Conservation (phyloP, 1,284 basidiomycete species). For the Trametes versicolor region DNA sequence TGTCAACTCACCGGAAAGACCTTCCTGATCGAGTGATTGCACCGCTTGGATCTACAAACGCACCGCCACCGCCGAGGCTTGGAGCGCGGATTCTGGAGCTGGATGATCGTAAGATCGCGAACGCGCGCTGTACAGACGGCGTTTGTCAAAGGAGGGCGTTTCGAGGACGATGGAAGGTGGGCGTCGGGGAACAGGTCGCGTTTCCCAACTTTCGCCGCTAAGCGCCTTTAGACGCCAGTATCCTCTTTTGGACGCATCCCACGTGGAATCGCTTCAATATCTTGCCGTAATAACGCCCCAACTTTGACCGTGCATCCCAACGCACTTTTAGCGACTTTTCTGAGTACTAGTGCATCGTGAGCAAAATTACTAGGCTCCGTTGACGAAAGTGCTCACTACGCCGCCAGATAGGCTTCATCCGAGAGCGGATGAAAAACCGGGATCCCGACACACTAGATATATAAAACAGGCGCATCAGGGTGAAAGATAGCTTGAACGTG, state of each 20-base stretch:
- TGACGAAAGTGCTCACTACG: too few relatives aligned
- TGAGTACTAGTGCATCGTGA: too few relatives aligned
- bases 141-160: not conserved
- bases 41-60: conserved; percentile 30
- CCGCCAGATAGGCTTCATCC: too few relatives aligned
- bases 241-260: not conserved
- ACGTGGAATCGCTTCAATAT: not conserved
- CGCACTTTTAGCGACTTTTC: too few relatives aligned
- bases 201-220: conserved; percentile 4
- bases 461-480: too few relatives aligned
- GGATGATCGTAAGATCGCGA: not conserved
- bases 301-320: not conserved
- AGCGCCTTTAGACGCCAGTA: not conserved
- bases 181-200: not conserved
- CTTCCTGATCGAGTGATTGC: conserved; percentile 21
- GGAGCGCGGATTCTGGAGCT: not conserved
- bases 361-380: too few relatives aligned
- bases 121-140: not conserved
- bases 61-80: conserved; percentile 22
- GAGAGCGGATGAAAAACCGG: too few relatives aligned
- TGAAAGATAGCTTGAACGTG: too few relatives aligned
- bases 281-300: too few relatives aligned
- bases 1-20: conserved; percentile 18
- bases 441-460: too few relatives aligned
- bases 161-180: not conserved